Percentiles rank a stretch among this genome's conserved stretches.
phyloP scores from a whole-genome alignment of 2,329 filamentous ascomycete species.

The Cordyceps cicadae region DNA sequence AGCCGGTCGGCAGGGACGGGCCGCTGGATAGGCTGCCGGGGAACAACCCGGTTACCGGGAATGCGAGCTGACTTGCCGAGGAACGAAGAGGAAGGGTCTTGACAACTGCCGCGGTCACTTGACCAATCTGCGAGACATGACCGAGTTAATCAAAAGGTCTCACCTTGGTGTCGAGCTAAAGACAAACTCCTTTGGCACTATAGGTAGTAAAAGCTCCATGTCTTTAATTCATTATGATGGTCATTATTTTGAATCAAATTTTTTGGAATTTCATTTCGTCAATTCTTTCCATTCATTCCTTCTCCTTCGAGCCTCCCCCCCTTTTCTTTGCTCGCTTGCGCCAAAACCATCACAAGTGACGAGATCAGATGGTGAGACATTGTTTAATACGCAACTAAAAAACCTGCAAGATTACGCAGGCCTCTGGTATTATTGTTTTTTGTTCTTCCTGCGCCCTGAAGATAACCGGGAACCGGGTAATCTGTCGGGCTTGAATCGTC shows the following conservation, averaged over 20 bases:
- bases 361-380: background rate
- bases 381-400: background rate
- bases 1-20: slow-evolving; percentile 20
- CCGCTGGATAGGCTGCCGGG: slow-evolving; percentile 20
- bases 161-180: no score
- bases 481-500: background rate
- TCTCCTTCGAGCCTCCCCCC: no score
- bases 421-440: background rate
- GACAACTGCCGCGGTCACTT: background rate
- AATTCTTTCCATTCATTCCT: no score
- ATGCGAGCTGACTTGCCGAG: background rate
- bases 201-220: no score
- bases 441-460: background rate
- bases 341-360: background rate
- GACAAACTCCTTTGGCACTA: no score
- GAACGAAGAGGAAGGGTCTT: no score
- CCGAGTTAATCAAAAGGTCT: no score
- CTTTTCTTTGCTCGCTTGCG: background rate
- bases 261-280: no score
- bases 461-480: background rate
- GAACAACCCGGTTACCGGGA: slow-evolving; percentile 18
- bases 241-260: background rate
- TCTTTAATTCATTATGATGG: background rate
- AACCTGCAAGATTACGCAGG: background rate
- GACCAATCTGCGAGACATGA: no score